Conservation (phyloP, 108 stramenopile species). For the Parmales sp. region DNA sequence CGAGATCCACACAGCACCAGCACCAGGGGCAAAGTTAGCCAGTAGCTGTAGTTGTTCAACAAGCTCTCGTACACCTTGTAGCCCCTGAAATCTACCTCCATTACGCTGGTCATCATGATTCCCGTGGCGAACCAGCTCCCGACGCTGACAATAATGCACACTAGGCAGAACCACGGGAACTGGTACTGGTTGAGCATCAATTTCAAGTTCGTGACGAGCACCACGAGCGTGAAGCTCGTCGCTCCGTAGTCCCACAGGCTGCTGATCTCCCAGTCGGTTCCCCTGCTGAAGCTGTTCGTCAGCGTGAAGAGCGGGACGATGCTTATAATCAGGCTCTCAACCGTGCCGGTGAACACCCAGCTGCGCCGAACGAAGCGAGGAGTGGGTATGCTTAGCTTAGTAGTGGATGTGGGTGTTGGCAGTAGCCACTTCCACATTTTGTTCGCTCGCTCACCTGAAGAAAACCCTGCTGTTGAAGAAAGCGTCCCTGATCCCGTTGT, state of each 20-base stretch:
- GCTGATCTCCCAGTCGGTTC: no score
- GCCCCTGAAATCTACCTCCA: not conserved
- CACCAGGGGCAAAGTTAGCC: not conserved
- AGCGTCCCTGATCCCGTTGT: slow-evolving; percentile 8
- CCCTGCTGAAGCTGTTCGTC: not conserved
- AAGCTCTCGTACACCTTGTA: slow-evolving; percentile 10
- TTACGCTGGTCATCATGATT: not conserved
- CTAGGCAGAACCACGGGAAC: slow-evolving; percentile 9
- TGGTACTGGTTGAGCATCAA: slow-evolving; percentile 1
- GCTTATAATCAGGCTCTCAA: slow-evolving; percentile 7
- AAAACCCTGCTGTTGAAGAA: slow-evolving; percentile 11
- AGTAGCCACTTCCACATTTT: no score
- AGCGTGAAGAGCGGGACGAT: slow-evolving; percentile 1
- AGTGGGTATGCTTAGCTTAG: no score
- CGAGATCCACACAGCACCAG: not conserved
- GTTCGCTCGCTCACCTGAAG: no score
- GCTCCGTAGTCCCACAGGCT: slow-evolving; percentile 2
- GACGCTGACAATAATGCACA: not conserved
- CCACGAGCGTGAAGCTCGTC: slow-evolving; percentile 8
- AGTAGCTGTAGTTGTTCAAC: not conserved
- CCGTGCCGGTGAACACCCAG: slow-evolving; percentile 6
- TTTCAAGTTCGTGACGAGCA: slow-evolving; percentile 9
- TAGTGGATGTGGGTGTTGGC: no score
- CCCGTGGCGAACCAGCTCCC: slow-evolving; percentile 6
- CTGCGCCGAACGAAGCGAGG: no score